Base-by-base conservation (phyloP, 1,139 yeast species). In the Zygosaccharomyces pseudobailii region DNA sequence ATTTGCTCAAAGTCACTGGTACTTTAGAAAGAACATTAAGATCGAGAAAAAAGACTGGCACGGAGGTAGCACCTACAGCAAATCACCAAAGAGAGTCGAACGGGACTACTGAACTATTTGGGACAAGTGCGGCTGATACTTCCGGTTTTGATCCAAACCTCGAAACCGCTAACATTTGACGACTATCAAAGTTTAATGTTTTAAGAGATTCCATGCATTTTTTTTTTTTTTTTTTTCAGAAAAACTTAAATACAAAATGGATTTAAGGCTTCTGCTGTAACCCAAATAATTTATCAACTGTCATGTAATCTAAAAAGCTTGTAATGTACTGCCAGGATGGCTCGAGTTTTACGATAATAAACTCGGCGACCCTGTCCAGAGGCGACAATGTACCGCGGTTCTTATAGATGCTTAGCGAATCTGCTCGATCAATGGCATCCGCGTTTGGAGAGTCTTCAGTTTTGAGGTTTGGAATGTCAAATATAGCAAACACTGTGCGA, bases 1-100 rank as follows among this genome's bases (percentile, higher is more conserved):
- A 87, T 59, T 71, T 92, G 54, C 74, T 72, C 47, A 82, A 84
- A 55, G 97, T 90, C 23, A 89, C 97, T 0, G 97, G 97, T 37
- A 95, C 84, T 55, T 68, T 85, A 50, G 89, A 84, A 28, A 71
- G 84, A 47, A 77, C 73, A 27, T 76, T 73, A 49, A 66, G 62
- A 47, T 58, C 62, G 48, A 71, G 68, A 40, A 55, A 54, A 37
- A 58, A 53, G 51, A 55, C 42, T 52, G 33, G 21, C 61, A 34
- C 38, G 32, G 22, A 34, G 30, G 9, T n/a, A 4, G 33, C 19
- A n/a, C 40, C 40, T 4, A 28, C 40, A 3, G 31, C 32, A 23
- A 35, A 30, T 13, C 39, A 38, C 17, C 42, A 31, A 3, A 37
- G 47, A 23, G 48, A 48, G 24, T 13, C 42, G 21, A 42, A 45